A percentile compares a stretch with the other conserved stretches of the same genome.
Conservation (phyloP, 129 eudicot species). For the Silybum marianum region DNA sequence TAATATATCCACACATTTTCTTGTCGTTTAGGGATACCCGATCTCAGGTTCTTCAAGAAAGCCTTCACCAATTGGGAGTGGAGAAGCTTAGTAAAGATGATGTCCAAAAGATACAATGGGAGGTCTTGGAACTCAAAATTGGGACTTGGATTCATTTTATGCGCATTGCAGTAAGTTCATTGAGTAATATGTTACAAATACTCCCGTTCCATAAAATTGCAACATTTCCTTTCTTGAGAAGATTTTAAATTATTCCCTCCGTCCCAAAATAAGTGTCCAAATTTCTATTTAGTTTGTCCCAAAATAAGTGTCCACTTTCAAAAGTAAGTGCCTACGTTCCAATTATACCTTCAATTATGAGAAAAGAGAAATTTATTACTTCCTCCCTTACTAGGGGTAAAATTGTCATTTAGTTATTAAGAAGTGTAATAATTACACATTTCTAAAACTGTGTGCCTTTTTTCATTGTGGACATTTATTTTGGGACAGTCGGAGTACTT, state of each 20-base stretch:
- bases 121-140: constrained; percentile 92
- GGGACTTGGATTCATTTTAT: constrained; percentile 99
- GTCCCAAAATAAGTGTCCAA: not conserved
- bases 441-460: not conserved
- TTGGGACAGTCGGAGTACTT: not conserved
- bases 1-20: not conserved
- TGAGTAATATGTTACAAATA: not conserved
- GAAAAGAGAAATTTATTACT: no score
- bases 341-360: not conserved
- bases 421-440: not conserved
- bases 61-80: constrained; percentile 89
- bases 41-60: constrained; percentile 91
- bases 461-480: not conserved
- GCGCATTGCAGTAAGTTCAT: constrained; percentile 90
- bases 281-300: no score
- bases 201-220: not conserved
- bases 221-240: not conserved
- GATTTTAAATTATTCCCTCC: not conserved
- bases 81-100: constrained; percentile 98
- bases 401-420: not conserved
- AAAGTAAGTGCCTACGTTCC: not conserved
- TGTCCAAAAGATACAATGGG: constrained; percentile 99
- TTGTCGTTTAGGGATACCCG: constrained; percentile 78
- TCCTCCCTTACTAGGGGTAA: not conserved
- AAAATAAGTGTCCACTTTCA: not conserved